These are phyloP conservation scores for Suillus fuscotomentosus DNA, from an alignment of 768 basidiomycete genomes.

Conservation along the genomic window DNA sequence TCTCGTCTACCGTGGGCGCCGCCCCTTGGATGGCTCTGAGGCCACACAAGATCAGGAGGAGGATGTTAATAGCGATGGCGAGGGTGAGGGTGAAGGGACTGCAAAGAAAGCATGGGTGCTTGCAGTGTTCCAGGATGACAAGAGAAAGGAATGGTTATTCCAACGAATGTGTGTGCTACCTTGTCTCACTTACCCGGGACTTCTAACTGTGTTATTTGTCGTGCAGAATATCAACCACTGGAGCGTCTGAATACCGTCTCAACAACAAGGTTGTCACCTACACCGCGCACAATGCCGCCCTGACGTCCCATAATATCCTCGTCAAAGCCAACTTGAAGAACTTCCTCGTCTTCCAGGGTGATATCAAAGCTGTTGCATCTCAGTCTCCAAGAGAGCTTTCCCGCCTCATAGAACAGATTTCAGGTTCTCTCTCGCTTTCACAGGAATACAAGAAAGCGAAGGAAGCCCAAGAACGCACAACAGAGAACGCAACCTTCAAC, in stretches of 20 bases:
- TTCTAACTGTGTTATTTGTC: neutral
- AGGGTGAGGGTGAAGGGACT: conserved; percentile 61
- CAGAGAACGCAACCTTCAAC: conserved; percentile 92
- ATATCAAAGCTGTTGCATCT: conserved; percentile 95
- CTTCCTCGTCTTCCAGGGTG: conserved; percentile 98
- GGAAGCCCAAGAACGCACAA: conserved; percentile 83
- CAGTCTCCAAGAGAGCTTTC: conserved; percentile 91
- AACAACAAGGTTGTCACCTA: conserved; percentile 83
- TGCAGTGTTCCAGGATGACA: conserved; percentile 80
- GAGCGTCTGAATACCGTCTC: conserved; percentile 88
- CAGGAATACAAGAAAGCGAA: conserved; percentile 88
- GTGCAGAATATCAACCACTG: conserved; percentile 79
- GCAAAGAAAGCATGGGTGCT: conserved; percentile 96
- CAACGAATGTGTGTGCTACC: conserved; percentile 76
- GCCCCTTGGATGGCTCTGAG: conserved; percentile 44
- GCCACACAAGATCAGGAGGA: conserved; percentile 43
- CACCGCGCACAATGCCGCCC: conserved; percentile 82
- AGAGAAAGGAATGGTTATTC: conserved; percentile 84
- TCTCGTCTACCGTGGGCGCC: conserved; percentile 89
- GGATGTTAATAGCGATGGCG: conserved; percentile 50
- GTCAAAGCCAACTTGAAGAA: conserved; percentile 89
- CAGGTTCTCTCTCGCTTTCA: conserved; percentile 88
- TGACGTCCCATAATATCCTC: conserved; percentile 89
- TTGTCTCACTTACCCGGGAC: neutral
- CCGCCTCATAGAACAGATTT: conserved; percentile 92